Conservation (phyloP, 2,329 filamentous ascomycete genomes). For the Westerdykella sp. region DNA sequence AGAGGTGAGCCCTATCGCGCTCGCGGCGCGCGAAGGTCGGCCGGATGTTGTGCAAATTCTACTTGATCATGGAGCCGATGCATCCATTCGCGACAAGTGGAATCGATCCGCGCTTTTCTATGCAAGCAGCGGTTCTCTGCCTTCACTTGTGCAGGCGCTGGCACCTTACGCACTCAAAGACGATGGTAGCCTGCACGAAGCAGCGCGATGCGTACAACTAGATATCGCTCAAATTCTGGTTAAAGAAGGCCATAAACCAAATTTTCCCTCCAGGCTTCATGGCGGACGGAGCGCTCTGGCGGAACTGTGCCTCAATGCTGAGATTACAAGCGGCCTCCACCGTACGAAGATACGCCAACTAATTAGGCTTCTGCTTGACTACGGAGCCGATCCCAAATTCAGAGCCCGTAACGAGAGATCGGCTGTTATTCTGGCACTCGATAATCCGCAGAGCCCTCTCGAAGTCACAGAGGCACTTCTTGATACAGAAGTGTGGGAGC, state of each 20-base stretch:
- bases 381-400: slow-evolving; percentile 53
- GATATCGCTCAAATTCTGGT: slow-evolving; percentile 53
- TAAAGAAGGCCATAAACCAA: slow-evolving; percentile 55
- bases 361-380: slow-evolving; percentile 51
- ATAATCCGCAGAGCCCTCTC: slow-evolving; percentile 49
- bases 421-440: slow-evolving; percentile 54
- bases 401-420: slow-evolving; percentile 53
- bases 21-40: slow-evolving; percentile 52
- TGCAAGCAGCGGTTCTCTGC: slow-evolving; percentile 43
- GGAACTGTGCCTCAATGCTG: slow-evolving; percentile 56
- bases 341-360: slow-evolving; percentile 36
- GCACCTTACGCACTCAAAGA: slow-evolving; percentile 54
- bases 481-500: slow-evolving; percentile 59
- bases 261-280: slow-evolving; percentile 59
- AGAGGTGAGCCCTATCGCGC: slow-evolving; percentile 53
- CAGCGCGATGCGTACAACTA: slow-evolving; percentile 54
- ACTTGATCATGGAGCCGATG: slow-evolving; percentile 54
- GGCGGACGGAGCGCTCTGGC: slow-evolving; percentile 58
- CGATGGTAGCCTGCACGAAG: slow-evolving; percentile 62
- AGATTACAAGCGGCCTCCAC: slow-evolving; percentile 36
- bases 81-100: slow-evolving; percentile 51
- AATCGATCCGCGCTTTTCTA: slow-evolving; percentile 56
- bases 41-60: slow-evolving; percentile 54
- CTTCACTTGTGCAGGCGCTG: slow-evolving; percentile 37
- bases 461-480: slow-evolving; percentile 53